Percentiles rank a stretch among this genome's conserved stretches.
phyloP scores from a whole-genome alignment of 306 rosid genomes.

The Dalbergia cultrata region DNA sequence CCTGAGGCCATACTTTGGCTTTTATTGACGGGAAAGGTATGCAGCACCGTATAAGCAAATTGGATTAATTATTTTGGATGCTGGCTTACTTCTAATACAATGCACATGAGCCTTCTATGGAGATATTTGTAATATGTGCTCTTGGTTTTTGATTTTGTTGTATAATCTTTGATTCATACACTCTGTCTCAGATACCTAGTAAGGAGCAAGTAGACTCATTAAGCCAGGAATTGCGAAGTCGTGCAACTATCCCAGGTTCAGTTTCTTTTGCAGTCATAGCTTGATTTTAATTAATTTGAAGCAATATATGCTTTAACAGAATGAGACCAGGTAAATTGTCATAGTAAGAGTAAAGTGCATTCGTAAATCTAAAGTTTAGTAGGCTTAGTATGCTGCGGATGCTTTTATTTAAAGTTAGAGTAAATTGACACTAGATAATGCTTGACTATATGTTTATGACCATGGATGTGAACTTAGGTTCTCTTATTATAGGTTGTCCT shows the following conservation, averaged over 20 bases:
- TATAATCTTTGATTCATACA: slow-evolving; percentile 26
- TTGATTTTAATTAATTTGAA: slow-evolving; percentile 36
- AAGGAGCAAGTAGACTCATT: slow-evolving; percentile 92
- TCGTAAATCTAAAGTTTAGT: slow-evolving; percentile 17
- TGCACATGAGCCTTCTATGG: slow-evolving; percentile 18
- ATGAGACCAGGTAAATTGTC: neutral
- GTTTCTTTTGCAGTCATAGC: slow-evolving; percentile 36
- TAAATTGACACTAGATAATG: neutral
- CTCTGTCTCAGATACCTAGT: slow-evolving; percentile 75
- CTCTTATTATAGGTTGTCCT: slow-evolving; percentile 1
- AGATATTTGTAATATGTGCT: slow-evolving; percentile 26
- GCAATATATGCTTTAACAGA: slow-evolving; percentile 15
- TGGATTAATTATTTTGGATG: slow-evolving; percentile 30
- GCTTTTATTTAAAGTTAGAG: slow-evolving; percentile 27
- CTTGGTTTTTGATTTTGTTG: slow-evolving; percentile 15
- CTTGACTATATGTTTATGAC: slow-evolving; percentile 13
- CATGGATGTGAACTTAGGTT: slow-evolving; percentile 20
- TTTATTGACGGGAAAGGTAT: slow-evolving; percentile 92
- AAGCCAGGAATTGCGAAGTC: slow-evolving; percentile 79
- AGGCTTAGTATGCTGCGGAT: neutral
- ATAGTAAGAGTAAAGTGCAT: neutral
- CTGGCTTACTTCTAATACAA: slow-evolving; percentile 14
- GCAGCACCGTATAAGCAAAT: slow-evolving; percentile 36
- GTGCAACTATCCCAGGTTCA: slow-evolving; percentile 91
- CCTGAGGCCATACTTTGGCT: slow-evolving; percentile 98